A percentile compares a stretch with the other conserved stretches of the same genome.
These are phyloP conservation scores for Epichloe uncinata DNA, from an alignment of 2,329 filamentous ascomycete genomes.

Conservation along the genomic window DNA sequence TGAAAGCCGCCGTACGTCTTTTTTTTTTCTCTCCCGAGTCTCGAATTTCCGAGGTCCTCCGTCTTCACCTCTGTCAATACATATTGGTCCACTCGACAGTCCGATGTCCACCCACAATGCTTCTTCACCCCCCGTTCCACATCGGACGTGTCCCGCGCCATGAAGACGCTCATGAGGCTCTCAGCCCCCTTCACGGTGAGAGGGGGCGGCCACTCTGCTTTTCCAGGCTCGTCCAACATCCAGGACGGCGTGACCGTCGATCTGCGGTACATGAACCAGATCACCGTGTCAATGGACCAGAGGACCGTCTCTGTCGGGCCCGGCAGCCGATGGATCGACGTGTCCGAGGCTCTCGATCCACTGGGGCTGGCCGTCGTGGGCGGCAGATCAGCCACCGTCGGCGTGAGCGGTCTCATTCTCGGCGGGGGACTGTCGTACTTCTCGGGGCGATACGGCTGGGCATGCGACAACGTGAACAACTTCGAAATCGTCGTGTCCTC, in stretches of 20 bases:
- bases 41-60: too few relatives aligned
- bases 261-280: conserved; percentile 11
- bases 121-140: conserved; percentile 14
- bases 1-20: too few relatives aligned
- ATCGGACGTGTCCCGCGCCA: conserved; percentile 14
- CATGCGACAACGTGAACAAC: conserved; percentile 12
- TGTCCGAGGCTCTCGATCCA: conserved; percentile 9
- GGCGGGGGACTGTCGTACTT: conserved; percentile 16
- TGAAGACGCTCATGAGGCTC: conserved; percentile 13
- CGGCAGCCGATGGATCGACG: conserved; percentile 11
- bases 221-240: conserved; percentile 16
- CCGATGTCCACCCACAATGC: conserved; percentile 9
- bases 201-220: conserved; percentile 20
- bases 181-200: conserved; percentile 20
- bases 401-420: conserved; percentile 13
- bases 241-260: conserved; percentile 17
- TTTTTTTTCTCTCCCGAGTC: too few relatives aligned
- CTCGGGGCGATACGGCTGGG: conserved; percentile 11
- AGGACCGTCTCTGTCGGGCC: conserved; percentile 9
- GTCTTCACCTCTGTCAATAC: background rate
- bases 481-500: conserved; percentile 24
- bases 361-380: conserved; percentile 12
- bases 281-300: conserved; percentile 9
- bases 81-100: conserved; percentile 14
- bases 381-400: conserved; percentile 11